A percentile compares a stretch with the other conserved stretches of the same genome.
Evolutionary conservation across 148 eudicot species (phyloP).

Genomic region (Silene conica): DNA sequence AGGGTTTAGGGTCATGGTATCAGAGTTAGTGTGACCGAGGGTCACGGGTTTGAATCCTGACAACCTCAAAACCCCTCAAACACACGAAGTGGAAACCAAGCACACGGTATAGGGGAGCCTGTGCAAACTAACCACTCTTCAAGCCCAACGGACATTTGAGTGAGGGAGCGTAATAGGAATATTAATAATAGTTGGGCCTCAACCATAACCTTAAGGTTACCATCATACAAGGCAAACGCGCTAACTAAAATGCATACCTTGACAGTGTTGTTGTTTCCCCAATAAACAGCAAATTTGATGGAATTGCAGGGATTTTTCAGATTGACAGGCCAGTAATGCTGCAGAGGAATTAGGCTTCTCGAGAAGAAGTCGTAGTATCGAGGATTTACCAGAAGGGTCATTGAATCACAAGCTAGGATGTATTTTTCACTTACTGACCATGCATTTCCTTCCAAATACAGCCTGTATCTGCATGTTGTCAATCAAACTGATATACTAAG

Average conservation of each 20-base stretch:
- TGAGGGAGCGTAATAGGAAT: too few species aligned
- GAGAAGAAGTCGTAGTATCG: constrained; percentile 58
- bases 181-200: too few species aligned
- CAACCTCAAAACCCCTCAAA: too few species aligned
- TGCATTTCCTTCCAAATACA: constrained; percentile 57
- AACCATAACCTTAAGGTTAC: too few species aligned
- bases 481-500: neutral
- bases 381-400: constrained; percentile 41
- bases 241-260: constrained; percentile 30
- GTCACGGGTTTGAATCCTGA: too few species aligned
- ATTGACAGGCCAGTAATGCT: constrained; percentile 63
- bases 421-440: constrained; percentile 78
- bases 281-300: constrained; percentile 59
- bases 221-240: too few species aligned
- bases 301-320: constrained; percentile 35
- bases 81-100: too few species aligned
- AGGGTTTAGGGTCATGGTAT: too few species aligned
- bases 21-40: too few species aligned
- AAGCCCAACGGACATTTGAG: too few species aligned
- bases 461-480: constrained; percentile 41
- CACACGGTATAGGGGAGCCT: too few species aligned
- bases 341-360: constrained; percentile 51
- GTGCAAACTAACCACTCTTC: too few species aligned
- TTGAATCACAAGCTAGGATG: constrained; percentile 57
- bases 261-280: constrained; percentile 53